Base-by-base conservation (phyloP, 805 yeast genomes). In the Starmerella bombi region DNA sequence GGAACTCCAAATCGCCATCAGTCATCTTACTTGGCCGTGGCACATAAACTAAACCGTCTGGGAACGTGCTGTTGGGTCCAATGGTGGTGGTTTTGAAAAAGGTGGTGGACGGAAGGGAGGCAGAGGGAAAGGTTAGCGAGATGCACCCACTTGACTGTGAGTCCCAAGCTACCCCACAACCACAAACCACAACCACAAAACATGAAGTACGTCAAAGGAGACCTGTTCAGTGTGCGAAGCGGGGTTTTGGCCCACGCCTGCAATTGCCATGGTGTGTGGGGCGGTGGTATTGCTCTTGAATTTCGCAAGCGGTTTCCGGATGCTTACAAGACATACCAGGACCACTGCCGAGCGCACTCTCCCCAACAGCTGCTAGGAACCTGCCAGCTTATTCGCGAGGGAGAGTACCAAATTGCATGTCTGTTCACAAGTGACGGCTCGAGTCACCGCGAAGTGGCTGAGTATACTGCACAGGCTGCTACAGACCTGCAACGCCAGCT, bases 181-280 rank as follows among this genome's bases (percentile, higher is more conserved):
- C n/a, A n/a, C n/a, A n/a, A n/a, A n/a, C n/a, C n/a, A n/a, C n/a
- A n/a, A n/a, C n/a, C n/a, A n/a, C n/a, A n/a, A n/a, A n/a, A n/a
- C 15, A 28, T 44, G 25, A 40, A 36, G 12, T 75, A 77, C 56
- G 58, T 70, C 27, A 61, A 64, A 32, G 84, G 83, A 0, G 80
- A 79, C 50, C 54, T 79, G 7, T 75, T 79, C 47, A 48, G 56
- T 0, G 48, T 57, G 0, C 43, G 50, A 4, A 65, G 69, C 1
- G 54, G 75, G 0, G 62, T 80, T 2, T 56, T 82, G 4, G 80
- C 80, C 1, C 94, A 83, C 55, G 75, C 93, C 0, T 83, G 94
- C 53, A 83, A 83, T 55, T 75, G 84, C 29, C 63, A 66, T 20
- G 94, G 93, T 0, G 53, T 65, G 1, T 83, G 94, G 94, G 91